Evolutionary conservation across 192 early-diverging fungal genomes (phyloP), one percentile per base, ranked within the genome.

Genomic region (Coemansia sp.): DNA sequence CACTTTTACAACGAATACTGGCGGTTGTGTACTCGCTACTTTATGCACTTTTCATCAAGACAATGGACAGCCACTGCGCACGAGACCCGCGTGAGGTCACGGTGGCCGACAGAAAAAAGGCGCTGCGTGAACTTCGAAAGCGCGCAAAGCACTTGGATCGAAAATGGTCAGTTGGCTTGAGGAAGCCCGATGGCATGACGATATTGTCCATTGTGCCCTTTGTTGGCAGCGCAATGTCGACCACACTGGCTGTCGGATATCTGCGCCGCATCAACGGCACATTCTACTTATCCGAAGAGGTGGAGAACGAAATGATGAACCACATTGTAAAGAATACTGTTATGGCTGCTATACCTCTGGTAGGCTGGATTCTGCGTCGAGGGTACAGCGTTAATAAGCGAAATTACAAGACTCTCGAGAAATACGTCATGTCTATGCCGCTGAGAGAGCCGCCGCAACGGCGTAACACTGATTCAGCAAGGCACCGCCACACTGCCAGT

Each of bases 311-410:
- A 20, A 67, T 80, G 65, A 18, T 28, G 10, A n/a, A 28, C 0
- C 74, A 80, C 21, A 65, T 80, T 26, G 16, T 55, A n/a, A 31
- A 59, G n/a, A 64, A 80, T 31, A 50, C 45, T n/a, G 48, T 43
- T 13, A 61, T 74, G 6, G 67, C 77, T 6, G 43, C 68, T 11
- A 59, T 80, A 18, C 77, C 77, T 14, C 21, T 61, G 28, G 50
- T 66, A 9, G 77, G 77, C 5, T 80, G 77, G 72, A 50, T 80
- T n/a, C 20, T 65, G n/a, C 68, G 72, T 18, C 63, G 72, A 4
- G 33, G 71, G 3, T 74, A 43, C 24, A 33, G 40, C 45, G 72
- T 80, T 34, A 80, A 80, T 48, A 74, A 61, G 51, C 64, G 69
- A 11, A 80, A 80, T 50, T 80, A 80, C 23, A 58, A 20, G 20